Evolutionary conservation across 768 basidiomycete genomes (phyloP).

Genomic region (Filobasidium floriforme): DNA sequence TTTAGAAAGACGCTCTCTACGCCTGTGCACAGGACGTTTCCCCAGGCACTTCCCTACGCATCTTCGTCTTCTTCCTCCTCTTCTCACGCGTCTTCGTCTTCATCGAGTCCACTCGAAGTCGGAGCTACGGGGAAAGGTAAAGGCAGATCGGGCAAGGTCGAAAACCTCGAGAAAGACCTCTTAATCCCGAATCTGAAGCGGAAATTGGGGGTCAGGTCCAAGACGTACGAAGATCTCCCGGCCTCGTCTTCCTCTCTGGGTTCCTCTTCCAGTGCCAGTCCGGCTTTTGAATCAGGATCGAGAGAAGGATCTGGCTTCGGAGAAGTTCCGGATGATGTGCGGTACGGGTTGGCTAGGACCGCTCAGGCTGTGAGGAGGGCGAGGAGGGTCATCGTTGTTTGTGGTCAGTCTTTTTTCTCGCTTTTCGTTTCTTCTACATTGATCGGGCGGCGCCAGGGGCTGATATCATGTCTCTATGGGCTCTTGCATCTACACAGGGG

Average conservation of each 20-base stretch:
- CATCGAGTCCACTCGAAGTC: no score
- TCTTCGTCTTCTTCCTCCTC: no score
- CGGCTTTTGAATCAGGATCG: background rate
- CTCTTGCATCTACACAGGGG: constrained; percentile 11
- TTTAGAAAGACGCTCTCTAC: no score
- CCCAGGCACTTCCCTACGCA: no score
- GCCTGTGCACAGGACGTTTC: no score
- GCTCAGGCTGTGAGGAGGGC: constrained; percentile 21
- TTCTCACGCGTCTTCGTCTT: no score
- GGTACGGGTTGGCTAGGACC: constrained; percentile 16
- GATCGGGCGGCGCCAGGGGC: background rate
- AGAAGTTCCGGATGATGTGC: constrained; percentile 13
- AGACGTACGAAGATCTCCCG: background rate
- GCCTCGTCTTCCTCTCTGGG: background rate
- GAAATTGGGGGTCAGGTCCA: background rate
- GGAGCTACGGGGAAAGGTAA: no score
- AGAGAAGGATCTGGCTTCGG: constrained; percentile 12
- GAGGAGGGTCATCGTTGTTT: constrained; percentile 21
- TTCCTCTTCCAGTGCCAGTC: background rate
- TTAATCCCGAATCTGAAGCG: background rate
- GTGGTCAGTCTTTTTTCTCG: background rate
- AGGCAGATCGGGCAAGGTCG: no score
- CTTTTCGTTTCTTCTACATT: background rate
- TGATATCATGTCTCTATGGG: background rate
- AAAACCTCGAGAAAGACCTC: background rate